phyloP scores from a whole-genome alignment of 495 filamentous ascomycete species.

The Aspergillus panamensis region DNA sequence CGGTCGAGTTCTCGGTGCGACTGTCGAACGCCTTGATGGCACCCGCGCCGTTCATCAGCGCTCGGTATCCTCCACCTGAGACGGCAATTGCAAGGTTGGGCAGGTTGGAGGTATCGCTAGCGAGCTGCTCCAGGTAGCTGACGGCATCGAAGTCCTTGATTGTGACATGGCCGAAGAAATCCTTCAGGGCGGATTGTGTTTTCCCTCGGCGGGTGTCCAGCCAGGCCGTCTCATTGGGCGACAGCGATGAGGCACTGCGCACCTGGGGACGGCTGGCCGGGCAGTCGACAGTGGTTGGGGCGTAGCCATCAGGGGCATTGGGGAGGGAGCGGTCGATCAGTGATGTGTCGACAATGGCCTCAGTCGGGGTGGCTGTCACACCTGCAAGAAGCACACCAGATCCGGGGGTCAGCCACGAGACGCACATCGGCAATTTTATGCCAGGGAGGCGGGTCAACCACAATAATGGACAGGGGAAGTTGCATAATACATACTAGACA shows the following conservation, averaged over 20 bases:
- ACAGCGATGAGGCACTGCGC: constrained; percentile 55
- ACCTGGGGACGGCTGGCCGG: constrained; percentile 48
- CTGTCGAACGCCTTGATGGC: constrained; percentile 80
- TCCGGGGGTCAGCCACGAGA: constrained; percentile 1
- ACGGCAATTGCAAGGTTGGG: constrained; percentile 60
- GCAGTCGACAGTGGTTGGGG: constrained; percentile 39
- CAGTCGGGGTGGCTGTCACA: background rate
- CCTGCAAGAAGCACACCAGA: background rate
- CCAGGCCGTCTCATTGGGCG: constrained; percentile 68
- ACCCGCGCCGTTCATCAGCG: constrained; percentile 85
- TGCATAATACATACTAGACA: constrained; percentile 27
- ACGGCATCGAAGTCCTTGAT: constrained; percentile 74
- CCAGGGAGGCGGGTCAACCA: background rate
- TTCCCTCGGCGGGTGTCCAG: constrained; percentile 47
- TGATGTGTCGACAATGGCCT: background rate
- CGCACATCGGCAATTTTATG: background rate
- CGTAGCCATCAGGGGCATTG: constrained; percentile 48
- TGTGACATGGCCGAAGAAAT: constrained; percentile 67
- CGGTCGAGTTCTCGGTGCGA: constrained; percentile 63
- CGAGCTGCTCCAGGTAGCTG: constrained; percentile 59
- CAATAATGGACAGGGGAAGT: background rate
- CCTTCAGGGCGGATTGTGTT: constrained; percentile 64
- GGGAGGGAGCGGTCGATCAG: constrained; percentile 28
- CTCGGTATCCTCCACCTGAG: constrained; percentile 76
- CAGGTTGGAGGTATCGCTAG: constrained; percentile 53